phyloP scores from a whole-genome alignment of 495 filamentous ascomycete species.

The Cryomyces minteri region DNA sequence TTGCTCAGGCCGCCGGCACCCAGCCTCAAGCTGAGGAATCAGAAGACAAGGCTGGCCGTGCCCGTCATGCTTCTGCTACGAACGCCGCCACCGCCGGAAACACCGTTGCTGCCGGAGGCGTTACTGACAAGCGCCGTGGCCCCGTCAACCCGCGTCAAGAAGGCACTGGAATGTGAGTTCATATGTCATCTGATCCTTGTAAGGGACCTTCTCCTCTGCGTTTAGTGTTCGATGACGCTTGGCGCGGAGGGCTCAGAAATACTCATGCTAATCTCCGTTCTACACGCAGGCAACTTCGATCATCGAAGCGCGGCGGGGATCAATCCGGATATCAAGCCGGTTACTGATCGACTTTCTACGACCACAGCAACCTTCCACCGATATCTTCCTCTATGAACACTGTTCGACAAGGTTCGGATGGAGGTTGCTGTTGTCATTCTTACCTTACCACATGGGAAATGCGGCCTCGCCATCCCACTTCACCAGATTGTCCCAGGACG shows the following conservation, averaged over 20 bases:
- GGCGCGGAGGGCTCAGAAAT: slow-evolving; percentile 43
- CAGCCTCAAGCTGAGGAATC: slow-evolving; percentile 52
- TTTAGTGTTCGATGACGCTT: slow-evolving; percentile 71
- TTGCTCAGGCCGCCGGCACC: slow-evolving; percentile 52
- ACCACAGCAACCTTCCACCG: no score
- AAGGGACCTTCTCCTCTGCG: slow-evolving; percentile 81
- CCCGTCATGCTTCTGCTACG: slow-evolving; percentile 37
- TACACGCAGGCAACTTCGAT: slow-evolving; percentile 23
- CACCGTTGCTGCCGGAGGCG: slow-evolving; percentile 45
- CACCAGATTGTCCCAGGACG: no score
- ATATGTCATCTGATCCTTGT: slow-evolving; percentile 70
- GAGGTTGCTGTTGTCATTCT: not conserved
- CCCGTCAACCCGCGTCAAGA: slow-evolving; percentile 31
- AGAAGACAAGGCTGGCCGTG: slow-evolving; percentile 49
- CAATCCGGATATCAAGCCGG: slow-evolving; percentile 5
- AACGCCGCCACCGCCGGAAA: slow-evolving; percentile 35
- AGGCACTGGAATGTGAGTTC: slow-evolving; percentile 98
- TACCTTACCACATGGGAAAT: slow-evolving; percentile 10
- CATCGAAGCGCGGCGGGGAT: slow-evolving; percentile 20
- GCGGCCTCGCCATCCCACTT: slow-evolving; percentile 15
- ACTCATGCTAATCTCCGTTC: slow-evolving; percentile 13
- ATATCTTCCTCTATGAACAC: no score
- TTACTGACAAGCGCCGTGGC: slow-evolving; percentile 17
- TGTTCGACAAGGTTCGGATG: no score
- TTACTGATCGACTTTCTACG: no score